Percentiles rank a stretch among this genome's conserved stretches.
Conservation (phyloP, 2,329 filamentous ascomycete genomes). For the Colletotrichum shisoi region DNA sequence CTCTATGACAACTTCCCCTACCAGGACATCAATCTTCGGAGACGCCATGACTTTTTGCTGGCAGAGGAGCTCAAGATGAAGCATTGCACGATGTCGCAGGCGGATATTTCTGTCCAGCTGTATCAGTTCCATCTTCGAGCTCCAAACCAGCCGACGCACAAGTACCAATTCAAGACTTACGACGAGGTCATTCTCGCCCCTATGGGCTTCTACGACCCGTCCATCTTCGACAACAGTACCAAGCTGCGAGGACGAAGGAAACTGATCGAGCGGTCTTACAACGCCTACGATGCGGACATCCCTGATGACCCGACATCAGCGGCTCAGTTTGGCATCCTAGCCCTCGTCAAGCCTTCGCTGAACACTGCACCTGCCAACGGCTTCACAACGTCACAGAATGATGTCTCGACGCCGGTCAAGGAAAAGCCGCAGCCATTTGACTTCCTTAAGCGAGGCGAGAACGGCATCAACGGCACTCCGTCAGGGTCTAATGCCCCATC, state of each 20-base stretch:
- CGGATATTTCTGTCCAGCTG: conserved; percentile 85
- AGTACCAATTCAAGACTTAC: conserved; percentile 96
- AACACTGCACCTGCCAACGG: conserved; percentile 55
- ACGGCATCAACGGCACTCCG: conserved; percentile 78
- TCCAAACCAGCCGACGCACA: conserved; percentile 85
- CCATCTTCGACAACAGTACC: conserved; percentile 80
- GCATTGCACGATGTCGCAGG: conserved; percentile 89
- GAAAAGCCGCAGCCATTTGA: conserved; percentile 73
- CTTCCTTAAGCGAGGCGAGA: conserved; percentile 71
- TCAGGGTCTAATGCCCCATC: conserved; percentile 87
- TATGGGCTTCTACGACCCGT: conserved; percentile 91
- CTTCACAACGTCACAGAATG: conserved; percentile 54
- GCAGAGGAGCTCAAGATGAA: conserved; percentile 96
- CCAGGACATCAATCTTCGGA: conserved; percentile 87
- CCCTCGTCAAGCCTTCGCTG: conserved; percentile 67
- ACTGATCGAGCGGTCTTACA: conserved; percentile 85
- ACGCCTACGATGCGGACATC: conserved; percentile 86
- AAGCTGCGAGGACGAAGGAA: conserved; percentile 84
- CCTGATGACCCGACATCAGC: conserved; percentile 89
- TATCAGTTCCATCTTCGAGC: conserved; percentile 91
- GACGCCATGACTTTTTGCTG: conserved; percentile 89
- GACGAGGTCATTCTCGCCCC: conserved; percentile 94
- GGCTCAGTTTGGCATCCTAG: conserved; percentile 76
- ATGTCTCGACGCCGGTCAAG: conserved; percentile 67
- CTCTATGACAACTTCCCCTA: conserved; percentile 96